phyloP scores from a whole-genome alignment of 208 protist species.

The Wallacemonas sp. region DNA sequence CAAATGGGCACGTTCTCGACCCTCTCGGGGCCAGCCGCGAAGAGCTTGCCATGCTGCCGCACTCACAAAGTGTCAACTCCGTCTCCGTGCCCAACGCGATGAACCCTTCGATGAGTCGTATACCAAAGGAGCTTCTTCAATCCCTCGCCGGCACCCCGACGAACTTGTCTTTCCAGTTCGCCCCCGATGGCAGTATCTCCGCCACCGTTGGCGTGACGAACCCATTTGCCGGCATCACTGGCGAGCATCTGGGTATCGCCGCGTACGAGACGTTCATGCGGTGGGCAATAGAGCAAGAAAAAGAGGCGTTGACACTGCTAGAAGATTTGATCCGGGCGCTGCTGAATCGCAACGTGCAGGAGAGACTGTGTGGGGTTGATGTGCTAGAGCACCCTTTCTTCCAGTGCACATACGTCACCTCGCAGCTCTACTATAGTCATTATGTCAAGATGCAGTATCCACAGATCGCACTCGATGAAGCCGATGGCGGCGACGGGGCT shows the following conservation, averaged over 20 bases:
- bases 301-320: constrained; percentile 32
- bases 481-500: background rate
- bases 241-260: constrained; percentile 26
- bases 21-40: too few species aligned
- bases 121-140: constrained; percentile 10
- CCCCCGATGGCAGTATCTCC: constrained; percentile 19
- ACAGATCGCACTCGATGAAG: too few species aligned
- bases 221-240: constrained; percentile 23
- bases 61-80: background rate
- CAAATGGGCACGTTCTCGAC: too few species aligned
- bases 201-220: constrained; percentile 12
- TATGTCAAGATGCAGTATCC: constrained; percentile 10
- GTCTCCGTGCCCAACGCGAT: background rate
- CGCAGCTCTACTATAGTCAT: constrained; percentile 72
- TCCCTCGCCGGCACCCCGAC: constrained; percentile 20
- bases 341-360: constrained; percentile 51
- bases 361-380: constrained; percentile 54
- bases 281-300: constrained; percentile 57
- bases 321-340: constrained; percentile 61
- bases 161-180: constrained; percentile 27
- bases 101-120: background rate
- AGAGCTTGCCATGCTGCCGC: background rate
- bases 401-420: constrained; percentile 68
- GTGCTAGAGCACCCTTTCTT: constrained; percentile 91
- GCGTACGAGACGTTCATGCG: constrained; percentile 37